phyloP scores from a whole-genome alignment of 1,139 yeast species.

The Protomyces arabidopsidicola region DNA sequence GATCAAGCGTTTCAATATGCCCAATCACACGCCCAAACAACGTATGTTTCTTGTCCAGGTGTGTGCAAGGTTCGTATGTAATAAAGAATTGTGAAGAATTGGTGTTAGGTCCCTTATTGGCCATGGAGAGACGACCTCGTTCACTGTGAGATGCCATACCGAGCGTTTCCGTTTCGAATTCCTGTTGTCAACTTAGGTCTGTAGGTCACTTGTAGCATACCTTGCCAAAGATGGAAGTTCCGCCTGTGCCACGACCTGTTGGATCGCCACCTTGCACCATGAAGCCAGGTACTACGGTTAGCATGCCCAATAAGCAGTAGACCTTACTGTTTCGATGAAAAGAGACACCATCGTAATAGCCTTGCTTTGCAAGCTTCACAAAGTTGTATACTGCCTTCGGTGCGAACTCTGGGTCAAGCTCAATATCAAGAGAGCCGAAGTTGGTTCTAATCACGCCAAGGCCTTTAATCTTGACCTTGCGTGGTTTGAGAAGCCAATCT shows the following conservation, averaged over 20 bases:
- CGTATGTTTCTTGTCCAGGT: slow-evolving; percentile 68
- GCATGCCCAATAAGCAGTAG: neutral
- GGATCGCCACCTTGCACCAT: slow-evolving; percentile 56
- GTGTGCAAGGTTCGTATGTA: slow-evolving; percentile 65
- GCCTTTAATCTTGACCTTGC: slow-evolving; percentile 38
- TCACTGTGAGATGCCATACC: slow-evolving; percentile 68
- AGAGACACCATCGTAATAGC: slow-evolving; percentile 44
- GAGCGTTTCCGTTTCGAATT: slow-evolving; percentile 52
- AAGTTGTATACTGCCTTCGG: slow-evolving; percentile 50
- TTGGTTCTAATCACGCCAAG: slow-evolving; percentile 43
- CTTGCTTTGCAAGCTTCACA: slow-evolving; percentile 41
- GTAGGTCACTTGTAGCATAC: neutral
- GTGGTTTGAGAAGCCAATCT: slow-evolving; percentile 38
- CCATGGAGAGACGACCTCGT: slow-evolving; percentile 81
- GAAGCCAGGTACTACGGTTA: slow-evolving; percentile 42
- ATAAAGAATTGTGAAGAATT: slow-evolving; percentile 78
- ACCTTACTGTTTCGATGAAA: slow-evolving; percentile 44
- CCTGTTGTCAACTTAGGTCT: neutral
- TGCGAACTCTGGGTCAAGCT: slow-evolving; percentile 42
- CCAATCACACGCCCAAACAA: slow-evolving; percentile 75
- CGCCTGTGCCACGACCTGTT: slow-evolving; percentile 48
- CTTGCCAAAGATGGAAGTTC: slow-evolving; percentile 40
- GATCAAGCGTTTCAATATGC: slow-evolving; percentile 70
- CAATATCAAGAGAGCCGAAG: slow-evolving; percentile 37
- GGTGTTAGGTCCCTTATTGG: slow-evolving; percentile 58